Base-by-base conservation (phyloP, 306 rosid species). In the Fagus crenata region DNA sequence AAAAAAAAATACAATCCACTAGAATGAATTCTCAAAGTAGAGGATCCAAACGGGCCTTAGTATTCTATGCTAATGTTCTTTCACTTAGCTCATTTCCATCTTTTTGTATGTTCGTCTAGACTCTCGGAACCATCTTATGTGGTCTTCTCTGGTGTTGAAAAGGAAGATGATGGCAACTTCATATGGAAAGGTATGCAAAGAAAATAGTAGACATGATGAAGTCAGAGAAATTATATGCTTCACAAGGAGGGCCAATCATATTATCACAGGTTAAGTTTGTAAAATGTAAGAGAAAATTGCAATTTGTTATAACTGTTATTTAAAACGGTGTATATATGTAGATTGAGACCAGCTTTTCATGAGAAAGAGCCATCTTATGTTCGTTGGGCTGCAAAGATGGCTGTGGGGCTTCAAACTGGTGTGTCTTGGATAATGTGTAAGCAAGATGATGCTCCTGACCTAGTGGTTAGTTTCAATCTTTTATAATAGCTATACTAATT, bases 341-440 rank as follows among this genome's bases (percentile, higher is more conserved):
- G 98, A 95, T 95, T 70, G 98, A 95, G 85, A 80, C 31, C 71
- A 53, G 90, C 89, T 13, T 95, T 87, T 76, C 81, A 73, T n/a
- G 90, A 87, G 53, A 82, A 54, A 13, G 98, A 96, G 69, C 78
- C 84, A 8, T 64, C 89, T 71, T 95, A 95, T 73, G 81, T 89
- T 81, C 88, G 75, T 42, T 95, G 98, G 98, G 95, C 97, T 40
- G 98, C 97, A 53, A 76, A 81, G 53, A 92, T 90, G 98, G 94
- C 96, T 0, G 96, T 88, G 39, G 87, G 87, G 40, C 93, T 88
- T 71, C 84, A 90, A 73, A 95, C 92, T 49, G 97, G 97, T 64
- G 97, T 90, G 61, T 97, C 98, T 28, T 92, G 98, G 98, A 58
- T 77, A 7, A 95, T 95, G 98, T 95, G 98, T 82, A 92, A 83